Evolutionary conservation across 345 rosid species (phyloP).

Genomic region (Camelina neglecta): DNA sequence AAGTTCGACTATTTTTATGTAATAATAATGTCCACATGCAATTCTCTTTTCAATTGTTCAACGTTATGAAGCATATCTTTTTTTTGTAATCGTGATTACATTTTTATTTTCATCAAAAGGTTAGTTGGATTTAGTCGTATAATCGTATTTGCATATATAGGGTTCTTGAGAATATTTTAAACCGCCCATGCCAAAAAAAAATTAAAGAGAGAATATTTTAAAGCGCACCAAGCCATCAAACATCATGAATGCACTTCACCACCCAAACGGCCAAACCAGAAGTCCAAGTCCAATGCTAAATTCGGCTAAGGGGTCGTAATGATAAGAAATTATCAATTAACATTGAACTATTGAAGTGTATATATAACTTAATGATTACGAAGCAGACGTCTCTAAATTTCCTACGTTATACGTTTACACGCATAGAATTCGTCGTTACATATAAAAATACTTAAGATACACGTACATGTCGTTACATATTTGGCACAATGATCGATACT

Average conservation of each 20-base stretch:
- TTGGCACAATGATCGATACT: conserved; percentile 12
- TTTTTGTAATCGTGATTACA: not conserved
- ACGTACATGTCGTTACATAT: not conserved
- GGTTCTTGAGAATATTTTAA: not conserved
- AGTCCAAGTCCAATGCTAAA: not conserved
- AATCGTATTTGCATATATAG: not conserved
- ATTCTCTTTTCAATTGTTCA: too few relatives aligned
- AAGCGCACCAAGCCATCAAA: conserved; percentile 2
- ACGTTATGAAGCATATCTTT: not conserved
- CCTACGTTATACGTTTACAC: not conserved
- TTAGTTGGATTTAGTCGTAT: not conserved
- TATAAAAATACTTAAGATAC: not conserved
- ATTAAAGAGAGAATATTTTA: too few relatives aligned
- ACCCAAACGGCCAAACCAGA: not conserved
- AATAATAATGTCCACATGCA: not conserved
- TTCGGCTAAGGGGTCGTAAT: not conserved
- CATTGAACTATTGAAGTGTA: not conserved
- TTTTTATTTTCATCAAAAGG: not conserved
- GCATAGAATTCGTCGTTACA: not conserved
- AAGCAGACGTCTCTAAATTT: not conserved
- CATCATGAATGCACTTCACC: not conserved
- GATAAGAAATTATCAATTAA: not conserved
- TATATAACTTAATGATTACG: not conserved
- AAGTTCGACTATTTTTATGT: not conserved
- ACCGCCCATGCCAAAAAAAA: not conserved